These are phyloP conservation scores for Chalaropsis thielavioides DNA, from an alignment of 2,329 filamentous ascomycete genomes.

Conservation along the genomic window DNA sequence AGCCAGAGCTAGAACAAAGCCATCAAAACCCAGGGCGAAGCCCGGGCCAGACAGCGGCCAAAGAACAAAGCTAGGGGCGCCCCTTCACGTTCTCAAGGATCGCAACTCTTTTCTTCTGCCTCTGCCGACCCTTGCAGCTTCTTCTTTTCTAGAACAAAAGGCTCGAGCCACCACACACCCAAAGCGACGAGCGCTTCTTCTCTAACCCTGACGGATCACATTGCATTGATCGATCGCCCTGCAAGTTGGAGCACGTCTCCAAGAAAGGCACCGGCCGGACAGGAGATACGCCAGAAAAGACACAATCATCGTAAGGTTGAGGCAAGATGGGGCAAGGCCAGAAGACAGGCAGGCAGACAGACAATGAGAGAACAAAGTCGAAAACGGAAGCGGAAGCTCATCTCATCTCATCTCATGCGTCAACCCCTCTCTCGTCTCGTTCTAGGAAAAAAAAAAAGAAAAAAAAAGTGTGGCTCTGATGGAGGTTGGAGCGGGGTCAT, in stretches of 20 bases:
- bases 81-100: not conserved
- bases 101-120: not conserved
- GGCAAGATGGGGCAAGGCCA: no score
- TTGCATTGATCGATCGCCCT: not conserved
- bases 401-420: no score
- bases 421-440: no score
- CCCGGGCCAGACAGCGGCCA: not conserved
- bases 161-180: not conserved
- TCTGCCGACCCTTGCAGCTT: not conserved
- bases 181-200: not conserved
- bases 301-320: no score
- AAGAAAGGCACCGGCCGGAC: no score
- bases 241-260: not conserved
- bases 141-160: slow-evolving; percentile 1
- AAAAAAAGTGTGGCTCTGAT: no score
- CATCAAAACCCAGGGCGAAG: not conserved
- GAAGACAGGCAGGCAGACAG: no score
- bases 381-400: no score
- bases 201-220: not conserved
- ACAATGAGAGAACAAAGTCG: no score
- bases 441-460: no score
- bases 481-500: no score
- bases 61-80: not conserved
- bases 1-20: not conserved
- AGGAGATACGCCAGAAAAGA: no score